Evolutionary conservation across 257 asterid species (phyloP).

Genomic region (Plectranthus barbatus): DNA sequence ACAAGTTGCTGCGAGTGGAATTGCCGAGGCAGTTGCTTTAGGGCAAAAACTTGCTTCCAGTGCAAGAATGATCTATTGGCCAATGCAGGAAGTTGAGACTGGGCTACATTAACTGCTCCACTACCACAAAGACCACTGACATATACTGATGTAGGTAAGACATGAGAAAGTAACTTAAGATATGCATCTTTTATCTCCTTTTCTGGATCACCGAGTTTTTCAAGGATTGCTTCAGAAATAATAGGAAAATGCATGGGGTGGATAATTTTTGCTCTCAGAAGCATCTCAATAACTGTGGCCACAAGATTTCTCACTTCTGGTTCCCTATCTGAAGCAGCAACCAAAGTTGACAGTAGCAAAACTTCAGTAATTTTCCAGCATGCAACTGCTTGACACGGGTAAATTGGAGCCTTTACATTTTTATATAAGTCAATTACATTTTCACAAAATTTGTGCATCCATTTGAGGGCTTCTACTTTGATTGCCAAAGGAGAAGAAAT

Average conservation of each 20-base stretch:
- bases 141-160: conserved; percentile 63
- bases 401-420: conserved; percentile 33
- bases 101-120: conserved; percentile 33
- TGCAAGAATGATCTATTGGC: conserved; percentile 34
- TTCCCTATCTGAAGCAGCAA: conserved; percentile 84
- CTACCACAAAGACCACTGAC: conserved; percentile 57
- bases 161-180: conserved; percentile 62
- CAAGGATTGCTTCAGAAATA: conserved; percentile 67
- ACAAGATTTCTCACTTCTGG: conserved; percentile 75
- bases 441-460: conserved; percentile 68
- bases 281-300: conserved; percentile 60
- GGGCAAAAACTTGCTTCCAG: conserved; percentile 93
- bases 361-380: conserved; percentile 50
- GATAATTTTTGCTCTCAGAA: conserved; percentile 75
- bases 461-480: conserved; percentile 68
- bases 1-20: conserved; percentile 94
- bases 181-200: conserved; percentile 51
- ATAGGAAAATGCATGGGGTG: conserved; percentile 60
- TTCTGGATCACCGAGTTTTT: conserved; percentile 90
- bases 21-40: conserved; percentile 74
- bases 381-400: conserved; percentile 67
- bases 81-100: conserved; percentile 41
- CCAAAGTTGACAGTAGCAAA: conserved; percentile 59
- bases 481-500: conserved; percentile 65
- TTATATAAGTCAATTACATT: conserved; percentile 38